Evolutionary conservation across 768 basidiomycete genomes (phyloP), one percentile per base, ranked within the genome.

Genomic region (Suillus occidentalis): DNA sequence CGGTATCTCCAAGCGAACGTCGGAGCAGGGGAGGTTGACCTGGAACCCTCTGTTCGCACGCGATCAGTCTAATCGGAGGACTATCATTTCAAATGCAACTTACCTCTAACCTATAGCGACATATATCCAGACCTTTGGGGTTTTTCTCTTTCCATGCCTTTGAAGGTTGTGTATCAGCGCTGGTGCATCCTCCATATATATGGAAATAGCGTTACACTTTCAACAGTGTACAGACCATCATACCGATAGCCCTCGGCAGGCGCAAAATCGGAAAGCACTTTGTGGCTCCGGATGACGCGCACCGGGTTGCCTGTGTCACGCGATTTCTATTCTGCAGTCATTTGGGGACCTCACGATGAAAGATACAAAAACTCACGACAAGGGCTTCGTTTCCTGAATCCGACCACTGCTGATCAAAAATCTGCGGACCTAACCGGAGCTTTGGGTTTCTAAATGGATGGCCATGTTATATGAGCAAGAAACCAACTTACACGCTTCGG

Each of bases 101-200:
- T 36, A 73, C 74, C 72, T 75, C 74, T 25, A 76, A 40, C 59
- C 64, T 65, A 55, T 67, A 75, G 14, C 74, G 73, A 63, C 74
- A 75, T 1, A 75, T 71, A 0, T 61, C 36, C 36, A 67, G 63
- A 40, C 63, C 65, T 3, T 63, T 64, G 0, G 3, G 1, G 10
- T 72, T 74, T 28, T 58, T 68, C 4, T 62, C 67, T 25, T 67
- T 66, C 74, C 74, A 75, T 37, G 14, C 65, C 74, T 75, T 55
- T 55, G 34, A 55, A 55, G 36, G 36, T 18, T 9, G 31, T 20
- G 10, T 10, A 49, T 56, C 60, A 50, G 7, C 47, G 66, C 3
- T 50, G 20, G 12, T 12, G 47, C 25, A 36, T 31, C 1, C 20
- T 58, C 58, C 34, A 6, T 14, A 4, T 10, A 57, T 4, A 13